Evolutionary conservation across 2,329 filamentous ascomycete genomes (phyloP), one percentile per base, ranked within the genome.

Genomic region (Colletotrichum sp.): DNA sequence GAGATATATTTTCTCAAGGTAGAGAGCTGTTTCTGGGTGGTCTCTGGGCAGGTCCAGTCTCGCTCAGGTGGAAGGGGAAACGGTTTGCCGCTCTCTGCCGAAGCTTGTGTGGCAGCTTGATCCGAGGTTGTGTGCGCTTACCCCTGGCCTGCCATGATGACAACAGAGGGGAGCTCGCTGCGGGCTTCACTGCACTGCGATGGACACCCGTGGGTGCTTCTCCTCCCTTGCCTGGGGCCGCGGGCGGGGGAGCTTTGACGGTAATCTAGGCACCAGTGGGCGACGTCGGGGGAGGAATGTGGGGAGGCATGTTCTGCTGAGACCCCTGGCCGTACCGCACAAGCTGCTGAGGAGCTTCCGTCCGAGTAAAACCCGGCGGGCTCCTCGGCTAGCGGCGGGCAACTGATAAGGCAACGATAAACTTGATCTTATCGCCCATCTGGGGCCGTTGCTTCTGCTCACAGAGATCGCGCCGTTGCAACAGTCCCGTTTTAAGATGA

Each of bases 71-170:
- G 71, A 77, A 59, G 49, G 75, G 64, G 63, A 72, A 63, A 65
- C 55, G 72, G 44, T 71, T 69, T 76, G 67, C 77, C 77, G 77
- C 69, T 66, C 62, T 66, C 76, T 77, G 77, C 77, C 77, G 75
- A 75, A 71, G 59, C 71, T 75, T 55, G 68, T 71, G 77, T 71
- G 75, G 71, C 75, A 72, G 63, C 71, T 72, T 78, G 77, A 76
- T 78, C 77, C 77, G 75, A 78, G 77, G 77, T 78, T 78, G 77
- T 69, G 36, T 77, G 75, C 75, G 73, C 73, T 60, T 73, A 73
- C 70, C 73, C 73, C 64, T 76, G 73, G 73, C 63, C n/a, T 63
- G 72, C 70, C 64, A 73, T 69, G 73, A 76, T 76, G 39, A 49
- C 69, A 68, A 28, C 66, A 24, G 24, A 34, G 68, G 49, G 36